phyloP scores from a whole-genome alignment of 2,329 filamentous ascomycete species.

The Colletotrichum liriopes region DNA sequence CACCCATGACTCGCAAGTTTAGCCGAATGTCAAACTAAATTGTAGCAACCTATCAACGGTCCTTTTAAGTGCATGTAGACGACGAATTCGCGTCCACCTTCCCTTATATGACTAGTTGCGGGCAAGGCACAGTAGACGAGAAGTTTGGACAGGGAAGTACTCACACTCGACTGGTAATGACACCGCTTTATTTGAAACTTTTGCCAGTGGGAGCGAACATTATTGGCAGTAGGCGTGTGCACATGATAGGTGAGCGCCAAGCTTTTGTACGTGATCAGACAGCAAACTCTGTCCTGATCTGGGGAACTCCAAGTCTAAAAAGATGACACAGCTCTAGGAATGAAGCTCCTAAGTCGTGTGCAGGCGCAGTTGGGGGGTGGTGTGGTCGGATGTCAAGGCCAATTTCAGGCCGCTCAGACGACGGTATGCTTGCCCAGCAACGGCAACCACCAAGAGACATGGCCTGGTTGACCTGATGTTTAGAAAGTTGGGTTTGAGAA shows the following conservation, averaged over 20 bases:
- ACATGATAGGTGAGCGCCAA: background rate
- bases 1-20: conserved; percentile 24
- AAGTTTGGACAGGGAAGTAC: background rate
- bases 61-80: background rate
- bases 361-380: conserved; percentile 3
- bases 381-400: conserved; percentile 33
- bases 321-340: background rate
- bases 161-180: background rate
- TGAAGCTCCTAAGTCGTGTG: background rate
- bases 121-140: background rate
- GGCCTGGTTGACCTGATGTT: conserved; percentile 10
- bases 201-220: background rate
- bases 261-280: conserved; percentile 10
- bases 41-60: conserved; percentile 24
- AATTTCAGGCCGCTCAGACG: conserved; percentile 14
- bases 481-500: conserved; percentile 16
- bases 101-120: background rate
- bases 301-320: background rate
- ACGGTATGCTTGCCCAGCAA: background rate
- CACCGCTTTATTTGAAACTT: background rate
- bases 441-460: conserved; percentile 4
- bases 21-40: background rate
- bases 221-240: background rate
- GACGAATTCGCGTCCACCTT: background rate
- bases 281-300: background rate